Conservation (phyloP, 768 basidiomycete species). For the Cubamyces sp. region DNA sequence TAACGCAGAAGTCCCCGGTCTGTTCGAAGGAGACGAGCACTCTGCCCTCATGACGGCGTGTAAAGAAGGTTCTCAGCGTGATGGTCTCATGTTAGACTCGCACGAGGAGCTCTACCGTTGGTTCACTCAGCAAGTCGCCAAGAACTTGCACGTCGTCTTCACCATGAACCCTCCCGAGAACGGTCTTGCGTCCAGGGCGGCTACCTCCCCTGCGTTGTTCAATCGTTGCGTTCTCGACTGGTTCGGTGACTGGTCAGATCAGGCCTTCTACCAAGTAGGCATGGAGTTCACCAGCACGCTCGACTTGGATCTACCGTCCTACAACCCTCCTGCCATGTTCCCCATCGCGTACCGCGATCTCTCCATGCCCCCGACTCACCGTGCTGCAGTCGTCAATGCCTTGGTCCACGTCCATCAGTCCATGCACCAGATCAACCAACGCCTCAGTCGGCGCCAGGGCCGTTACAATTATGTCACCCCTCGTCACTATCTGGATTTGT, state of each 20-base stretch:
- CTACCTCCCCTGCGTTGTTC: slow-evolving; percentile 97
- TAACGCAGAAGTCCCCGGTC: slow-evolving; percentile 99
- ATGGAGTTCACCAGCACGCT: slow-evolving; percentile 94
- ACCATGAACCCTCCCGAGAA: slow-evolving; percentile 99
- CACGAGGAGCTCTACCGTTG: slow-evolving; percentile 97
- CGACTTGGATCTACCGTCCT: slow-evolving; percentile 87
- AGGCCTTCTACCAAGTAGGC: slow-evolving; percentile 97
- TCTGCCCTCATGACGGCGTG: slow-evolving; percentile 98
- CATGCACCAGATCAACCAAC: slow-evolving; percentile 85
- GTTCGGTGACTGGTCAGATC: slow-evolving; percentile 99
- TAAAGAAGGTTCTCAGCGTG: slow-evolving; percentile 98
- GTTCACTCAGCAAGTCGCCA: slow-evolving; percentile 98
- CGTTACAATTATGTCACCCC: slow-evolving; percentile 97
- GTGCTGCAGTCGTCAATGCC: slow-evolving; percentile 90
- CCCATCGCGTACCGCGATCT: slow-evolving; percentile 88
- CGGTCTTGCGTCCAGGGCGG: slow-evolving; percentile 92
- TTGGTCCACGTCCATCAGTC: slow-evolving; percentile 91
- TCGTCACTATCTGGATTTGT: slow-evolving; percentile 98
- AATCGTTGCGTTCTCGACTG: slow-evolving; percentile 99
- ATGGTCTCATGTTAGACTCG: slow-evolving; percentile 97
- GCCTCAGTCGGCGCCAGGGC: slow-evolving; percentile 90
- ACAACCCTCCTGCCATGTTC: slow-evolving; percentile 80
- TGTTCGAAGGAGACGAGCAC: slow-evolving; percentile 99
- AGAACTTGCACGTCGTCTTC: slow-evolving; percentile 98
- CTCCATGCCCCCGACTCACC: slow-evolving; percentile 84